These are phyloP conservation scores for Metschnikowia continentalis DNA, from an alignment of 805 yeast species.

Conservation along the genomic window DNA sequence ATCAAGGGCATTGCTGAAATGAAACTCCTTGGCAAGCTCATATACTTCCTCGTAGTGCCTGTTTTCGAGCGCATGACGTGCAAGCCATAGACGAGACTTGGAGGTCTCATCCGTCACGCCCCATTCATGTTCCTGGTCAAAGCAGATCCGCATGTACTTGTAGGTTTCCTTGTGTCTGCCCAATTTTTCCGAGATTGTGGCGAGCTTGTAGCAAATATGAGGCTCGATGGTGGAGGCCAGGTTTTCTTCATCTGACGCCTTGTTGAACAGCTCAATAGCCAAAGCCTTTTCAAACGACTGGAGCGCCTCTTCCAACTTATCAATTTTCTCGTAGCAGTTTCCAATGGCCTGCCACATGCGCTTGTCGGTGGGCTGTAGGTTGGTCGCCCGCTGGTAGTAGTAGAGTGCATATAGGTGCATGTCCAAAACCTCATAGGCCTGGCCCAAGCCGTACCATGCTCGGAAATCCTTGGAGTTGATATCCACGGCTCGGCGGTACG, in stretches of 20 bases:
- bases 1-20: constrained; percentile 71
- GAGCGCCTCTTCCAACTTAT: constrained; percentile 66
- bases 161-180: constrained; percentile 52
- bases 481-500: constrained; percentile 90
- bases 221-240: constrained; percentile 44
- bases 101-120: constrained; percentile 70
- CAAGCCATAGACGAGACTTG: constrained; percentile 84
- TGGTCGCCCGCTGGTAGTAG: constrained; percentile 87
- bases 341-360: constrained; percentile 97
- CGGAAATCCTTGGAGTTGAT: constrained; percentile 83
- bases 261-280: constrained; percentile 40
- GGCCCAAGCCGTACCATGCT: constrained; percentile 98
- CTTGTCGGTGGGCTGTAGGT: constrained; percentile 81
- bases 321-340: constrained; percentile 77
- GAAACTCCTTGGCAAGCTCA: constrained; percentile 64
- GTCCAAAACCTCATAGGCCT: constrained; percentile 93
- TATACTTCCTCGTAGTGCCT: constrained; percentile 66
- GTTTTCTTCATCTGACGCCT: constrained; percentile 16
- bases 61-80: constrained; percentile 55
- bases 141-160: constrained; percentile 61
- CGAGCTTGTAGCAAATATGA: constrained; percentile 61
- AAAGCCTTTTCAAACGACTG: constrained; percentile 80
- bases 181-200: constrained; percentile 56
- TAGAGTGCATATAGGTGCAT: constrained; percentile 91
- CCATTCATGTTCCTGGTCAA: constrained; percentile 60